Conservation (phyloP, 495 filamentous ascomycete genomes). For the Penicillium maclennaniae region DNA sequence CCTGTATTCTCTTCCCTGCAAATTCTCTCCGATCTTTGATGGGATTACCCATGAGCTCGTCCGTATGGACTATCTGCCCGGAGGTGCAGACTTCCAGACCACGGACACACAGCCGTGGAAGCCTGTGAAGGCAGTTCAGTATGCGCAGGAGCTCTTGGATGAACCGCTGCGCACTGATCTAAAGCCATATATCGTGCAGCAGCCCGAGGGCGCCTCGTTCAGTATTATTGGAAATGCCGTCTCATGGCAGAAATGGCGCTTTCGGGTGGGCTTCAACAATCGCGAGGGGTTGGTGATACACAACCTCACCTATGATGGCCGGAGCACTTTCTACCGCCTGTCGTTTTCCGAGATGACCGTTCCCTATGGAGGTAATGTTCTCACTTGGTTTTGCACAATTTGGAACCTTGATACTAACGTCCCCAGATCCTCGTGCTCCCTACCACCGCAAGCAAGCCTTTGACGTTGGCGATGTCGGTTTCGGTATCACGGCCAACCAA, state of each 20-base stretch:
- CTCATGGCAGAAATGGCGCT: slow-evolving; percentile 66
- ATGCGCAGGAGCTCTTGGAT: slow-evolving; percentile 40
- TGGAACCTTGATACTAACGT: slow-evolving; percentile 3
- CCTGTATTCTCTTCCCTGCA: slow-evolving; percentile 75
- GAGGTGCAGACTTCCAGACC: slow-evolving; percentile 26
- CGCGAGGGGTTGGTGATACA: slow-evolving; percentile 62
- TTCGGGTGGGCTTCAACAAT: slow-evolving; percentile 62
- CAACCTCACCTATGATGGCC: slow-evolving; percentile 64
- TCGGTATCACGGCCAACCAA: slow-evolving; percentile 64
- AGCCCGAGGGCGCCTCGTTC: slow-evolving; percentile 78
- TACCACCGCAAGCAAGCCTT: slow-evolving; percentile 72
- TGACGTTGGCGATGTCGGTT: slow-evolving; percentile 66
- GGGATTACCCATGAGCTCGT: slow-evolving; percentile 59
- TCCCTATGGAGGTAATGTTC: slow-evolving; percentile 46
- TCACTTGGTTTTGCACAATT: not conserved
- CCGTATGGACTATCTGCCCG: slow-evolving; percentile 48
- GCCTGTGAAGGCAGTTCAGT: slow-evolving; percentile 52
- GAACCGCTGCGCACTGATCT: slow-evolving; percentile 52
- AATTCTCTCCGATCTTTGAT: slow-evolving; percentile 74
- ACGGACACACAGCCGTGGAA: slow-evolving; percentile 40
- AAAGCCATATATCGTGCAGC: slow-evolving; percentile 72
- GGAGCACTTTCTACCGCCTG: slow-evolving; percentile 71
- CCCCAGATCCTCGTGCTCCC: slow-evolving; percentile 58
- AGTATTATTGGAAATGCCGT: slow-evolving; percentile 34
- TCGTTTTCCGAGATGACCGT: slow-evolving; percentile 76